Base-by-base conservation (phyloP, 2,329 filamentous ascomycete species). In the Trichophyton verrucosum region DNA sequence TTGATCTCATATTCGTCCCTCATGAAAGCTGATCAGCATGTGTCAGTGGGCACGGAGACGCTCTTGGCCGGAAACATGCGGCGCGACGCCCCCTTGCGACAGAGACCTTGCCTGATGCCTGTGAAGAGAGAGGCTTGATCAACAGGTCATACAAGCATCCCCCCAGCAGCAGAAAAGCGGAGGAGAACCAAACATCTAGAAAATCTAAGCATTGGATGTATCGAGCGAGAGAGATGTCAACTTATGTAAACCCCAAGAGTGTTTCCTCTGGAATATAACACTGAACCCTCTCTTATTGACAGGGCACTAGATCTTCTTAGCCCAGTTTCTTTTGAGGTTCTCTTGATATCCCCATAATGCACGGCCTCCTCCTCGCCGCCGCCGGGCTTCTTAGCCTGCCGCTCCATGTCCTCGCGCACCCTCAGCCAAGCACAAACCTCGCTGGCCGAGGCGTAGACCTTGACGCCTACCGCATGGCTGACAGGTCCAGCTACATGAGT, bases 301-400 rank as follows among this genome's bases (percentile, higher is more conserved):
- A 55, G 51, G 27, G 24, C n/a, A 27, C 15, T 38, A 6, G 51
- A 36, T n/a, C 7, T 27, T 51, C 22, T 27, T 30, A 55, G 27
- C 8, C 24, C 13, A 22, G 6, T 53, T 24, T 13, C 11, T 38
- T 38, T 55, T 27, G 20, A 36, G 9, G 33, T 17, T 17, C 13
- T 33, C 51, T 33, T 36, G 20, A 55, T n/a, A 36, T 55, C 40
- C 40, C 40, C 55, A 61, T 58, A 59, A 63, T 63, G 61, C 61
- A 63, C 55, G 61, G 61, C 47, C 59, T 63, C 30, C 46, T 63
- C 27, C 61, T 63, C 49, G 59, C 61, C 24, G 59, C 61, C n/a
- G 61, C 61, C 55, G 61, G 61, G 59, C 59, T 63, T 33, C 61
- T 63, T 24, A 61, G 55, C 58, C 61, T 63, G 46, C 59, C 61